Evolutionary conservation across 306 rosid species (phyloP), one percentile per base, ranked within the genome.

Genomic region (Biancaea sappan): DNA sequence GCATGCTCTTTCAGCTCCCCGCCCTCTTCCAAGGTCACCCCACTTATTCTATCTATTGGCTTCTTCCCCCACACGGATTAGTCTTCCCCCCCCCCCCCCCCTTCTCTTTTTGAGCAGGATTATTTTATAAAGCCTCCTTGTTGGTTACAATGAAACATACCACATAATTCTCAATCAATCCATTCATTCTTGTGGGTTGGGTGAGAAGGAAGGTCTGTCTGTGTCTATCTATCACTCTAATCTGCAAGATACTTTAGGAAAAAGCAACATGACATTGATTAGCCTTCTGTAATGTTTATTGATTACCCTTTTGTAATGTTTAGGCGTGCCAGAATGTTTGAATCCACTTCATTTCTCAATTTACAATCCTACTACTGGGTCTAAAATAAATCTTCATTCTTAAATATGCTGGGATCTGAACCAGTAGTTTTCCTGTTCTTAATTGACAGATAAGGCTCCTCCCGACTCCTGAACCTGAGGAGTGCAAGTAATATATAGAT

Each of bases 1-100:
- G 91, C 59, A 93, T 93, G 98, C 97, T 93, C 77, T 91, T 93
- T 75, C 98, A 93, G 88, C 87, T 91, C 72, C 98, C 98, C 7
- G 97, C 89, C 46, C 92, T 93, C 66, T 91, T 93, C 41, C 86
- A 88, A 88, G 98, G 98, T 84, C 70, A 15, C 61, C n/a, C 38
- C 4, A n/a, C n/a, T n/a, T n/a, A n/a, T 25, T 21, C 8, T 12
- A 16, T 29, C 29, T 22, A 1, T 26, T 54, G 24, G 11, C 40
- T 6, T 29, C 8, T 10, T 22, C 13, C 5, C 12, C 16, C 7
- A 11, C 35, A 11, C n/a, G n/a, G n/a, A n/a, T n/a, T n/a, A n/a
- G n/a, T n/a, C n/a, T n/a, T n/a, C n/a, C n/a, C n/a, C n/a, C n/a
- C n/a, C n/a, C n/a, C n/a, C n/a, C n/a, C n/a, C n/a, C n/a, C n/a